These are phyloP conservation scores for Voacanga thouarsii DNA, from an alignment of 257 asterid species.

Conservation along the genomic window DNA sequence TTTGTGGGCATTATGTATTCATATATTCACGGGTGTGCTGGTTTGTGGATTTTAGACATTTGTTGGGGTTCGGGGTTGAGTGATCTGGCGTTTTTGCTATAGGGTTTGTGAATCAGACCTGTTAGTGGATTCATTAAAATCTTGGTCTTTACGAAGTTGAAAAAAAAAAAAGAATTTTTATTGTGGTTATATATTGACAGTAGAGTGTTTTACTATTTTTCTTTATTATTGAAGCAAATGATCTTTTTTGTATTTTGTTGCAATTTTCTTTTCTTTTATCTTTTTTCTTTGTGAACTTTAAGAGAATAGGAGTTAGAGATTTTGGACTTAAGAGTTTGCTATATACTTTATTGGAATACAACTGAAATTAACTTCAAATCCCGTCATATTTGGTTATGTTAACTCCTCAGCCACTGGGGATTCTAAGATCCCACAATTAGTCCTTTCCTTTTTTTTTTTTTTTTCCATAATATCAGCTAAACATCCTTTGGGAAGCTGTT, in stretches of 20 bases:
- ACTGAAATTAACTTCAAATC: background rate
- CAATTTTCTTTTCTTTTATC: background rate
- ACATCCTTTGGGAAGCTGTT: too few relatives aligned
- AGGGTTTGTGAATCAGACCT: conserved; percentile 8
- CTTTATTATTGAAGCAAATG: background rate
- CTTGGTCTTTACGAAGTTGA: background rate
- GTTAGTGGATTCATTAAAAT: background rate
- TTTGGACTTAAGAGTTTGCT: background rate
- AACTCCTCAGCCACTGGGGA: too few relatives aligned
- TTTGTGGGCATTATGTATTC: background rate
- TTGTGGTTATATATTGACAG: background rate
- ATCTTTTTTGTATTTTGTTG: background rate
- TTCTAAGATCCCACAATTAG: too few relatives aligned
- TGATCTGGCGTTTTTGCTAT: conserved; percentile 3
- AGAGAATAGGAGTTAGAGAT: background rate
- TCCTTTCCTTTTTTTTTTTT: too few relatives aligned
- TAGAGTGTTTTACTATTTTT: background rate
- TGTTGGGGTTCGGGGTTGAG: background rate
- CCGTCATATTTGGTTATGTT: too few relatives aligned
- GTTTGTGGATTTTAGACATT: background rate
- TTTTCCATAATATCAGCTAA: too few relatives aligned
- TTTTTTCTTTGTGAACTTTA: background rate
- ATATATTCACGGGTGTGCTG: background rate
- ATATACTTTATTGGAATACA: background rate
- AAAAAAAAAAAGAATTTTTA: background rate